A percentile compares a stretch with the other conserved stretches of the same genome.
Conservation (phyloP, 1,284 basidiomycete species). For the Puccinia horiana region DNA sequence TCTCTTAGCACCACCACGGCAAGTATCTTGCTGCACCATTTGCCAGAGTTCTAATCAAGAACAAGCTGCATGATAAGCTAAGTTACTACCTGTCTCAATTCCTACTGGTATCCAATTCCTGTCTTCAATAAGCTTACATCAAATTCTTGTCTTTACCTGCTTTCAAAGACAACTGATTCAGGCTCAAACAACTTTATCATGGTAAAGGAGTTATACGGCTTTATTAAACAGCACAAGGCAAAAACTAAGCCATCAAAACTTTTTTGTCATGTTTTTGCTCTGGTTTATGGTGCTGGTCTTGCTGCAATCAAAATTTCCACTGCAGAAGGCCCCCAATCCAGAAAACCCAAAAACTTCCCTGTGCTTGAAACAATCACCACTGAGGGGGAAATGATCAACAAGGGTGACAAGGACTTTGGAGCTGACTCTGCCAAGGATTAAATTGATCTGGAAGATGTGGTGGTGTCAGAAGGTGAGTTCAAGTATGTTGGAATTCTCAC, state of each 20-base stretch:
- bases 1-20: background rate
- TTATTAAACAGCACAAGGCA: background rate
- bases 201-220: background rate
- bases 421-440: background rate
- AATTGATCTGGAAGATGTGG: background rate
- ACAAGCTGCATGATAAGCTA: too few relatives aligned
- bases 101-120: too few relatives aligned
- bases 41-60: too few relatives aligned
- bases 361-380: background rate
- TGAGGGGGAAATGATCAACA: background rate
- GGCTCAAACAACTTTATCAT: conserved; percentile 11
- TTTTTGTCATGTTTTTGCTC: background rate
- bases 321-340: background rate
- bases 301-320: background rate
- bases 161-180: background rate
- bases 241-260: background rate
- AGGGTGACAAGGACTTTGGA: background rate
- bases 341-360: background rate
- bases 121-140: too few relatives aligned
- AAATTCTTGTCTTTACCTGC: background rate
- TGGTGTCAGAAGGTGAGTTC: background rate
- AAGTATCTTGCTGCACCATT: too few relatives aligned
- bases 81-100: too few relatives aligned
- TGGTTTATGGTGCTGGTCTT: too few relatives aligned
- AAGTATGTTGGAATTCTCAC: too few relatives aligned